phyloP scores from a whole-genome alignment of 768 basidiomycete genomes.

The Auricularia sp. region DNA sequence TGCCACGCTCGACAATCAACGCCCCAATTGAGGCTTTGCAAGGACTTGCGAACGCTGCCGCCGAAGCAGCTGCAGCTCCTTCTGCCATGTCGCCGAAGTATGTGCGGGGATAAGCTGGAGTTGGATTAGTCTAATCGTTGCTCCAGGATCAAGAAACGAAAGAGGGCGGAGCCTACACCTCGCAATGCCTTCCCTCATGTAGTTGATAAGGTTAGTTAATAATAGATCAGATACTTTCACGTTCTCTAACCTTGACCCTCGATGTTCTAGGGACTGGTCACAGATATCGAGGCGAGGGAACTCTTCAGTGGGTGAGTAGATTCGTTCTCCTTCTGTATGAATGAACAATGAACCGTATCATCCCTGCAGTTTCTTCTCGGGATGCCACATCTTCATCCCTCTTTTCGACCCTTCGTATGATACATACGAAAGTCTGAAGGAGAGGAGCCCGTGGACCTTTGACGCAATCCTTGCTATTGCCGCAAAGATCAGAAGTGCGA shows the following conservation, averaged over 20 bases:
- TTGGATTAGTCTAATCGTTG: no score
- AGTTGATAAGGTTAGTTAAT: no score
- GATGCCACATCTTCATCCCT: constrained; percentile 93
- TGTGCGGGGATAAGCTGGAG: no score
- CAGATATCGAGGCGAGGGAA: constrained; percentile 77
- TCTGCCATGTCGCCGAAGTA: no score
- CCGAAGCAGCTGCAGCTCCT: constrained; percentile 87
- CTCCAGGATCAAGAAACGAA: no score
- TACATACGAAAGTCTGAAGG: constrained; percentile 84
- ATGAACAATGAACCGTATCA: no score
- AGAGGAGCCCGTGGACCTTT: constrained; percentile 91
- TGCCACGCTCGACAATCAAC: constrained; percentile 73
- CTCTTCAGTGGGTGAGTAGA: no score
- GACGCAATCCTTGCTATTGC: constrained; percentile 89
- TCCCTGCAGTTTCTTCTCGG: constrained; percentile 94
- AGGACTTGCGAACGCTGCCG: constrained; percentile 89
- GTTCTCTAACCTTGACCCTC: no score
- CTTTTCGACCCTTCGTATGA: constrained; percentile 89
- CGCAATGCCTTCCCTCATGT: constrained; percentile 83
- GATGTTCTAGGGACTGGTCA: constrained; percentile 83
- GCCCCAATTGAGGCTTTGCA: constrained; percentile 93
- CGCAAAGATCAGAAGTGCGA: constrained; percentile 83
- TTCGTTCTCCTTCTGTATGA: no score
- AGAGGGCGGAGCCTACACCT: constrained; percentile 71
- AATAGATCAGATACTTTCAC: no score